Percentiles rank a stretch among this genome's conserved stretches.
These are phyloP conservation scores for Xylaria digitata DNA, from an alignment of 2,329 filamentous ascomycete genomes.

Conservation along the genomic window DNA sequence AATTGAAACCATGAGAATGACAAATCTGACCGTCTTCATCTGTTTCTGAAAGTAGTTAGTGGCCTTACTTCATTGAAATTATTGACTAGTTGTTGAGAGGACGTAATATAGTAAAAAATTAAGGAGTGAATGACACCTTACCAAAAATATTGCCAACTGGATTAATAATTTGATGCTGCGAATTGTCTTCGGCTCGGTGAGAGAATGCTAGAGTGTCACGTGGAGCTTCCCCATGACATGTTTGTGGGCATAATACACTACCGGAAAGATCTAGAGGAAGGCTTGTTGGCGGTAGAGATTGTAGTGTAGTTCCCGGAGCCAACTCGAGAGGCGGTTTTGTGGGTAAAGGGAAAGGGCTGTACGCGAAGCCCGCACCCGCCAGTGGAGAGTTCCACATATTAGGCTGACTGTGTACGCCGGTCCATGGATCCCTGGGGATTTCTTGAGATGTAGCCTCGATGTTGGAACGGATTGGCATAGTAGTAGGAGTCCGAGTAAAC, in stretches of 20 bases:
- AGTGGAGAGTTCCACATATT: constrained; percentile 16
- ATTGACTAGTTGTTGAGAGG: not conserved
- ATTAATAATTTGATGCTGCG: not conserved
- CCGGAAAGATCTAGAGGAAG: not conserved
- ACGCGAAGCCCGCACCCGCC: not conserved
- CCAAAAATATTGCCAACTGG: constrained; percentile 5
- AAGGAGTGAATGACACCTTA: not conserved
- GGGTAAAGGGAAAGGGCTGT: constrained; percentile 9
- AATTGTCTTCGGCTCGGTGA: not conserved
- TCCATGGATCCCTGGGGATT: constrained; percentile 8
- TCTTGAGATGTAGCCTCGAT: constrained; percentile 14
- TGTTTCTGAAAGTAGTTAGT: constrained; percentile 17
- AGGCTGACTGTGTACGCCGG: constrained; percentile 12
- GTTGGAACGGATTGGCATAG: not conserved
- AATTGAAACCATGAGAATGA: constrained; percentile 13
- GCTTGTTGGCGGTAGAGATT: not conserved
- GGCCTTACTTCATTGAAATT: not conserved
- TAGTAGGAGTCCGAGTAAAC: not conserved
- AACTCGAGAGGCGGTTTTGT: constrained; percentile 3
- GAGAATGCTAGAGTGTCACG: constrained; percentile 5
- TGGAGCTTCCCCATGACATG: constrained; percentile 8
- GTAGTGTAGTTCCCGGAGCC: not conserved
- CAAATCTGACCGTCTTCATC: not conserved
- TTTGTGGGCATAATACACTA: not conserved
- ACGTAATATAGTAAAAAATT: no score